Evolutionary conservation across 176 grass and related monocot genomes (phyloP), one percentile per base, ranked within the genome.

Genomic region (Thinopyrum elongatum): DNA sequence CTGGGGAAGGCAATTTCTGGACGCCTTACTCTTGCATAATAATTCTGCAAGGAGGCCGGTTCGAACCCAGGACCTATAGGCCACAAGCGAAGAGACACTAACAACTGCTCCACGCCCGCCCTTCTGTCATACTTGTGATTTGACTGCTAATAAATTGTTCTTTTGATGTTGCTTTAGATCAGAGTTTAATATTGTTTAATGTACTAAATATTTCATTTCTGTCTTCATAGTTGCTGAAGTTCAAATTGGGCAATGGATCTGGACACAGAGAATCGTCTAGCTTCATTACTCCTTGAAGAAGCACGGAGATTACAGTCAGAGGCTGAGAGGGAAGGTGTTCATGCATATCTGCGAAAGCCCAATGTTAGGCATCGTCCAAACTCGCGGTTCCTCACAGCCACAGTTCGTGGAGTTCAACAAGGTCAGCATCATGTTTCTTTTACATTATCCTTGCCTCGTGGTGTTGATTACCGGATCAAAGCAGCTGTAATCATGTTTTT

Each of bases 351-450:
- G 3, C 80, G 16, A 19, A 82, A 87, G 78, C 93, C 91, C 15
- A 93, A 91, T 88, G 81, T 94, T 19, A 86, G 93, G 30, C 77
- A 86, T 57, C 93, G 95, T 34, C 95, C 95, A 59, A 98, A 98
- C 86, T 94, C 95, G 10, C 86, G 93, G 13, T 98, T 98, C 49
- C 95, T 98, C 22, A 95, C 95, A 47, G 95, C 95, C 4, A 98
- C 95, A 70, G 91, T 98, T 72, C 89, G 89, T 67, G 95, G 95
- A 85, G 93, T 95, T 73, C 91, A 98, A 39, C 95, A 98, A 98
- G 93, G 95, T 98, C 84, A 89, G 60, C 22, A 73, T 58, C 23
- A 7, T 83, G 33, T 27, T 60, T 89, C 22, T 10, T 65, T 19
- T 33, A 29, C 21, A 41, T 27, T 58, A 2, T 51, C 25, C 9